These are phyloP conservation scores for Paramecium sonneborni DNA, from an alignment of 73 alveolate species.

Conservation along the genomic window DNA sequence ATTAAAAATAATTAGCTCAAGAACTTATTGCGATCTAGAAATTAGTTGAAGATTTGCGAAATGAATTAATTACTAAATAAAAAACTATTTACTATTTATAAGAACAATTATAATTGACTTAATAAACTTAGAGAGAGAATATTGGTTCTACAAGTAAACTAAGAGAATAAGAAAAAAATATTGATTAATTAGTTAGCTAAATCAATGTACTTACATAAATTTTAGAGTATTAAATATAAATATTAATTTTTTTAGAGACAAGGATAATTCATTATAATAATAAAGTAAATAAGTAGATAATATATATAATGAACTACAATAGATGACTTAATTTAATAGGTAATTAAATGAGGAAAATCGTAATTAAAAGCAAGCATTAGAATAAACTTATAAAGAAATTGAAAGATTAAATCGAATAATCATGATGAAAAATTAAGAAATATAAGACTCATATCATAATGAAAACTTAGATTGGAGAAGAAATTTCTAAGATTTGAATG, in stretches of 20 bases:
- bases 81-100: neutral
- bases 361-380: neutral
- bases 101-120: neutral
- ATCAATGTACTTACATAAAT: neutral
- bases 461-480: constrained; percentile 47
- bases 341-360: constrained; percentile 38
- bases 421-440: neutral
- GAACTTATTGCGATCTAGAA: neutral
- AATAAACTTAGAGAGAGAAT: neutral
- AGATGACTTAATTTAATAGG: neutral
- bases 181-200: constrained; percentile 23
- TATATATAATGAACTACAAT: neutral
- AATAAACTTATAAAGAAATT: neutral
- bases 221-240: neutral
- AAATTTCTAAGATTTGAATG: constrained; percentile 38
- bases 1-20: neutral
- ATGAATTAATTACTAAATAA: neutral
- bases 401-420: constrained; percentile 27
- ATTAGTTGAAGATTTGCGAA: constrained; percentile 29
- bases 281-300: neutral
- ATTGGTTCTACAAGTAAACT: neutral
- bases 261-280: neutral
- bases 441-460: neutral
- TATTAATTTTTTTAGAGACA: constrained; percentile 44
- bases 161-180: neutral